These are phyloP conservation scores for Trichoderma simmonsii DNA, from an alignment of 2,329 filamentous ascomycete species.

Conservation along the genomic window DNA sequence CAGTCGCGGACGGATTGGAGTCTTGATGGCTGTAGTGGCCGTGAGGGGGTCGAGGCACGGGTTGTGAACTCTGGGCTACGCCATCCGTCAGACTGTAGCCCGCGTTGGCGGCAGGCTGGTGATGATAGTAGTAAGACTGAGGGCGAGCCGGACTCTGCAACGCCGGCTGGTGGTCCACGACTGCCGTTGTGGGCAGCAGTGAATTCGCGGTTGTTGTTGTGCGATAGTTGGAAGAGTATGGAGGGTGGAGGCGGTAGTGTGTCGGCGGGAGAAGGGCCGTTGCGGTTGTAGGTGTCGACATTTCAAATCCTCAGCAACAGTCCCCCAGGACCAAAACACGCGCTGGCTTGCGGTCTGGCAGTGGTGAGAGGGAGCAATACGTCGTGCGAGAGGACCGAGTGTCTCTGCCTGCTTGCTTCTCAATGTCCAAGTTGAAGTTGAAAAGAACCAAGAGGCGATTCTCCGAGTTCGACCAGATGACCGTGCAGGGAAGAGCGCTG, in stretches of 20 bases:
- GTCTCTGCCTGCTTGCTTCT: background rate
- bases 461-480: background rate
- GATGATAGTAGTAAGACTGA: constrained; percentile 29
- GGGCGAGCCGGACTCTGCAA: constrained; percentile 27
- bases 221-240: constrained; percentile 43
- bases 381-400: background rate
- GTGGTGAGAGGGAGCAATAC: background rate
- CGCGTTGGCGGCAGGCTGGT: constrained; percentile 24
- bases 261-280: constrained; percentile 45
- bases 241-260: constrained; percentile 64
- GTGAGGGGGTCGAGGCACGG: constrained; percentile 34
- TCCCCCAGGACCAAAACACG: background rate
- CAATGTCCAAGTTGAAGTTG: background rate
- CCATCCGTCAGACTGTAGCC: constrained; percentile 35
- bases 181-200: constrained; percentile 7
- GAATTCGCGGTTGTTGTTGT: constrained; percentile 24
- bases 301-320: constrained; percentile 32
- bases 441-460: background rate
- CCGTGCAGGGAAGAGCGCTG: background rate
- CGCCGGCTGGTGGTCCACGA: constrained; percentile 20
- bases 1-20: constrained; percentile 26
- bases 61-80: constrained; percentile 31
- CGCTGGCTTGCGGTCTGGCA: background rate
- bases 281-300: constrained; percentile 82
- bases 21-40: constrained; percentile 22